Base-by-base conservation (phyloP, 2,329 filamentous ascomycete genomes). In the Fusarium sp. region DNA sequence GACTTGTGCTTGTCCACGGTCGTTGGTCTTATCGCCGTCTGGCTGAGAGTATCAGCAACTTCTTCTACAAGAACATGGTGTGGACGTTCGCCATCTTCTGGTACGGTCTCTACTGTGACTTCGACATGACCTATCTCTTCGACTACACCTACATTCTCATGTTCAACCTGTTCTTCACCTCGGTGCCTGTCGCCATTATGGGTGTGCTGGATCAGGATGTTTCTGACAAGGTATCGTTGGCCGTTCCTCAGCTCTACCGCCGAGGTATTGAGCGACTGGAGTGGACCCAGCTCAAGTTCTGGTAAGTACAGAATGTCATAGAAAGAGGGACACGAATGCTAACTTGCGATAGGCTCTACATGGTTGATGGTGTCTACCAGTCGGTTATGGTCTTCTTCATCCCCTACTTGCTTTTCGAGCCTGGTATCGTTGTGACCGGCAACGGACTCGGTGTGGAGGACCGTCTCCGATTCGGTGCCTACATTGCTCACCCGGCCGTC, bases 61-160 rank as follows among this genome's bases (percentile, higher is more conserved):
- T 99, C 88, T 99, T 99, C 88, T 99, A 98, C 91, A 99, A 99
- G 93, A 99, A 98, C 86, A 93, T 99, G 84, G 93, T 98, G 62
- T 99, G 97, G 97, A 97, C 95, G 1, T 96, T 98, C 81, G 90
- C 93, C 50, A 93, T 99, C 68, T 98, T 98, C 88, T 98, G 96
- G 96, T 99, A 94, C 84, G 95, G 97, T 82, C 94, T 98, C 64
- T 99, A 93, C 84, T 95, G 94, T 87, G 93, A 97, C 84, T 98
- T 97, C 82, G 97, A 99, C 85, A 95, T 96, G 83, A 96, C 96
- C 54, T 98, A 98, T 82, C 91, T 98, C 63, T 98, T 97, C 85
- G 97, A 99, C 83, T 98, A 98, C 86, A 97, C 95, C 43, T 99
- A 98, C 85, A 98, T 99, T 79, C 88, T 98, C 73, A 89, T 98